Evolutionary conservation across 2,329 filamentous ascomycete genomes (phyloP).

Genomic region (Alternaria longipes): DNA sequence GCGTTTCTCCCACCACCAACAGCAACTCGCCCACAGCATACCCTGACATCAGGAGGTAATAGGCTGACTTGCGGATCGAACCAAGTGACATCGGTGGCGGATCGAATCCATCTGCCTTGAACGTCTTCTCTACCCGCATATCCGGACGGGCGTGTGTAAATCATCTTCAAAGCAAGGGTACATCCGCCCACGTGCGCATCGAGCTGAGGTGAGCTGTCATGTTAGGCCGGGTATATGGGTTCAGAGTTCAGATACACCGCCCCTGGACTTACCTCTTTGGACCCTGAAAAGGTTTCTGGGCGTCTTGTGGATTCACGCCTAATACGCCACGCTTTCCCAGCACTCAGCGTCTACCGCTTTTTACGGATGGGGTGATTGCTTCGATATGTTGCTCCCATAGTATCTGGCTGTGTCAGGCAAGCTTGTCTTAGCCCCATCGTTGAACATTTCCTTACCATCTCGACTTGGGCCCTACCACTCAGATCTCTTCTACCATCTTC

Average conservation of each 20-base stretch:
- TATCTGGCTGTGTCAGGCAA: neutral
- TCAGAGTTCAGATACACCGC: neutral
- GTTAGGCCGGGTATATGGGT: neutral
- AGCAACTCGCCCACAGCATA: too few relatives aligned
- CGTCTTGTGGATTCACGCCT: neutral
- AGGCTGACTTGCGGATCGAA: too few relatives aligned
- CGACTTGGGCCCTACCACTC: neutral
- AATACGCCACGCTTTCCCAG: neutral
- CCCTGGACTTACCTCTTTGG: neutral
- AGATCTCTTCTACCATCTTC: too few relatives aligned
- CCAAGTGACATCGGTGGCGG: too few relatives aligned
- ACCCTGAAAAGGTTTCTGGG: neutral
- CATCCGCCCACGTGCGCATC: neutral
- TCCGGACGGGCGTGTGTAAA: too few relatives aligned
- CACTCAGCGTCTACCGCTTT: neutral
- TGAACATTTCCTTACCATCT: neutral
- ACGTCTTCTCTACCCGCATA: too few relatives aligned
- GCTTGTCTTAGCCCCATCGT: neutral
- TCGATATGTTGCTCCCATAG: neutral
- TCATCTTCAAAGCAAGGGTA: too few relatives aligned
- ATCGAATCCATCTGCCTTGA: too few relatives aligned
- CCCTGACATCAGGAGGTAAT: too few relatives aligned
- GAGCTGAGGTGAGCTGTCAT: neutral
- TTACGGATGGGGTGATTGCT: neutral
- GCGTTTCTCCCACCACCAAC: too few relatives aligned